A percentile compares a stretch with the other conserved stretches of the same genome.
Conservation (phyloP, 805 yeast species). For the Dipodascus geniculatus region DNA sequence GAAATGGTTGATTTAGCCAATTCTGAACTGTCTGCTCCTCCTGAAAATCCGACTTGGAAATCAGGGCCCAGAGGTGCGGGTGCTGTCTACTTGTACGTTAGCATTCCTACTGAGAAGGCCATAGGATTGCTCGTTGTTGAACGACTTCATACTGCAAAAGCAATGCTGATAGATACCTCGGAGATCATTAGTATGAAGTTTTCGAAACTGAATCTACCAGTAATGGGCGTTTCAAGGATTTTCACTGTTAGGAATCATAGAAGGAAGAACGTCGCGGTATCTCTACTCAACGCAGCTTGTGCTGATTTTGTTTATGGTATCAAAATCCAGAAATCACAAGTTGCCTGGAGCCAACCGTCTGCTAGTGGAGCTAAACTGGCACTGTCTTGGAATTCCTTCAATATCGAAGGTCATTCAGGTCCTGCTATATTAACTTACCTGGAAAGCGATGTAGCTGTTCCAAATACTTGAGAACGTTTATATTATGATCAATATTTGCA, state of each 20-base stretch:
- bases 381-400: slow-evolving; percentile 11
- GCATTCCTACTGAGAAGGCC: slow-evolving; percentile 17
- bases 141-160: slow-evolving; percentile 11
- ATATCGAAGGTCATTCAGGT: neutral
- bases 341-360: slow-evolving; percentile 55
- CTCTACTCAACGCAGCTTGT: slow-evolving; percentile 30
- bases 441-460: neutral
- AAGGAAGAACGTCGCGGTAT: slow-evolving; percentile 33
- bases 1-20: slow-evolving; percentile 37
- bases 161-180: slow-evolving; percentile 30
- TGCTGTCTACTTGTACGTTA: slow-evolving; percentile 32
- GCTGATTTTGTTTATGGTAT: slow-evolving; percentile 36
- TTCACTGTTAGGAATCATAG: slow-evolving; percentile 29
- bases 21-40: slow-evolving; percentile 39
- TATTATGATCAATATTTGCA: neutral
- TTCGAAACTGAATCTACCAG: slow-evolving; percentile 21
- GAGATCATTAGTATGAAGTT: slow-evolving; percentile 26
- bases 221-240: slow-evolving; percentile 34
- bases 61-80: slow-evolving; percentile 17
- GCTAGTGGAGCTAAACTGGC: slow-evolving; percentile 42
- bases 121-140: slow-evolving; percentile 15
- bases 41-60: slow-evolving; percentile 18
- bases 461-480: neutral
- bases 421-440: neutral
- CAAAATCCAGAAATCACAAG: slow-evolving; percentile 23